Percentiles rank a stretch among this genome's conserved stretches.
phyloP scores from a whole-genome alignment of 306 rosid species.

The Vigna unguiculata region DNA sequence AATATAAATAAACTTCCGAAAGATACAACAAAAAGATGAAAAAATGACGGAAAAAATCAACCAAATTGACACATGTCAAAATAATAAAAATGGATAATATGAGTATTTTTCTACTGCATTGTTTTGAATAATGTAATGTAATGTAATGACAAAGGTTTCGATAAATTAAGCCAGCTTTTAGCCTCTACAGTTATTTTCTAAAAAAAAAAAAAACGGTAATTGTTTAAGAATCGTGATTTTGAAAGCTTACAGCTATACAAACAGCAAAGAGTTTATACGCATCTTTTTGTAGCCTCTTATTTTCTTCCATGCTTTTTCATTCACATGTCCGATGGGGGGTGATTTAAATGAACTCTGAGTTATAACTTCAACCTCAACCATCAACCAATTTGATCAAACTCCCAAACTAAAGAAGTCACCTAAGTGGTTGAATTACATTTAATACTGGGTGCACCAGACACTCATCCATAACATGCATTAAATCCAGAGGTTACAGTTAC shows the following conservation, averaged over 20 bases:
- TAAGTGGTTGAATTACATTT: slow-evolving; percentile 43
- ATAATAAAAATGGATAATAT: too few species aligned
- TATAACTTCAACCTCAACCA: slow-evolving; percentile 32
- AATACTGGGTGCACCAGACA: slow-evolving; percentile 29
- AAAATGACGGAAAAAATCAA: too few species aligned
- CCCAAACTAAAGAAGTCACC: slow-evolving; percentile 18
- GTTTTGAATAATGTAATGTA: too few species aligned
- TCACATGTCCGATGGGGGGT: slow-evolving; percentile 2
- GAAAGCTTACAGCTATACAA: background rate
- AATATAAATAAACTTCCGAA: too few species aligned
- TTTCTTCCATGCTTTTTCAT: slow-evolving; percentile 4
- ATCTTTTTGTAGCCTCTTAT: slow-evolving; percentile 13
- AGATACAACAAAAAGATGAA: too few species aligned
- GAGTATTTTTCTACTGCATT: too few species aligned
- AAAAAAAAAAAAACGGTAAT: background rate
- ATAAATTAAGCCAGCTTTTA: background rate
- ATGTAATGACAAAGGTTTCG: background rate
- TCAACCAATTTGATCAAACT: slow-evolving; percentile 41
- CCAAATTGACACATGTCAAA: too few species aligned
- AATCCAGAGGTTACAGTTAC: slow-evolving; percentile 17
- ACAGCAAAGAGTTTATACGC: background rate
- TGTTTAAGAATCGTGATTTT: background rate
- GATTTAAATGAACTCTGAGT: slow-evolving; percentile 8
- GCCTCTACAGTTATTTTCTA: background rate
- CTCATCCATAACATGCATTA: slow-evolving; percentile 31